Evolutionary conservation across 371 early-diverging fungal genomes (phyloP).

Genomic region (Mortierella sp.): DNA sequence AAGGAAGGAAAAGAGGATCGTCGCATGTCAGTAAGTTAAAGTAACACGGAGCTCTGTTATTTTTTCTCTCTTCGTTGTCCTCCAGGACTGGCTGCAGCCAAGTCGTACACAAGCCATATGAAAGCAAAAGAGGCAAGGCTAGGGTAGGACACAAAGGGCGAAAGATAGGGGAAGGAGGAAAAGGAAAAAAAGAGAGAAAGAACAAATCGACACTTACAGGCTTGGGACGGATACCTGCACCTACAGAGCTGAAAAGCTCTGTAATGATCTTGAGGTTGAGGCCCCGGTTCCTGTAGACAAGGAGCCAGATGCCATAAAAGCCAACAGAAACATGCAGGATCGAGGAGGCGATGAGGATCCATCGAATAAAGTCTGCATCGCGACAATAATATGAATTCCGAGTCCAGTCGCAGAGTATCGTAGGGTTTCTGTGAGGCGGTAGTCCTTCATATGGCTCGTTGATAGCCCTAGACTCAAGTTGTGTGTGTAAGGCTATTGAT

Average conservation of each 20-base stretch:
- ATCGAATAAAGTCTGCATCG: slow-evolving; percentile 1
- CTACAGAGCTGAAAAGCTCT: slow-evolving; percentile 8
- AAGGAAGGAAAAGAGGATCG: too few relatives aligned
- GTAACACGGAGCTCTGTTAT: too few relatives aligned
- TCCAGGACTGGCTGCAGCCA: too few relatives aligned
- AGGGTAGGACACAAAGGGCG: too few relatives aligned
- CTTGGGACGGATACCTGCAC: slow-evolving; percentile 14
- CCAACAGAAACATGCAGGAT: not conserved
- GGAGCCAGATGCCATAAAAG: slow-evolving; percentile 7
- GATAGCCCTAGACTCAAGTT: too few relatives aligned
- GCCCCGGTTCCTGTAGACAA: slow-evolving; percentile 15
- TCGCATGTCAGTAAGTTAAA: too few relatives aligned
- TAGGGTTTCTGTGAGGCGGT: too few relatives aligned
- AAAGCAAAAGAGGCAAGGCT: not conserved
- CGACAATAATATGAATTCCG: slow-evolving; percentile 10
- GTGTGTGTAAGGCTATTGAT: too few relatives aligned
- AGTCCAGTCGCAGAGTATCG: slow-evolving; percentile 16
- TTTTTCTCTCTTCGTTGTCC: too few relatives aligned
- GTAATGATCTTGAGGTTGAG: slow-evolving; percentile 17
- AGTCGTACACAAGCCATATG: too few relatives aligned
- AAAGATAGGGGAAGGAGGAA: not conserved
- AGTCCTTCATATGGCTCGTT: too few relatives aligned
- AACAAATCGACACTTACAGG: slow-evolving; percentile 7
- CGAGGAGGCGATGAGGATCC: slow-evolving; percentile 4
- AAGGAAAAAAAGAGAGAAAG: not conserved